Conservation (phyloP, 1,139 yeast species). For the Hyphopichia wangnamkhiaoensis region DNA sequence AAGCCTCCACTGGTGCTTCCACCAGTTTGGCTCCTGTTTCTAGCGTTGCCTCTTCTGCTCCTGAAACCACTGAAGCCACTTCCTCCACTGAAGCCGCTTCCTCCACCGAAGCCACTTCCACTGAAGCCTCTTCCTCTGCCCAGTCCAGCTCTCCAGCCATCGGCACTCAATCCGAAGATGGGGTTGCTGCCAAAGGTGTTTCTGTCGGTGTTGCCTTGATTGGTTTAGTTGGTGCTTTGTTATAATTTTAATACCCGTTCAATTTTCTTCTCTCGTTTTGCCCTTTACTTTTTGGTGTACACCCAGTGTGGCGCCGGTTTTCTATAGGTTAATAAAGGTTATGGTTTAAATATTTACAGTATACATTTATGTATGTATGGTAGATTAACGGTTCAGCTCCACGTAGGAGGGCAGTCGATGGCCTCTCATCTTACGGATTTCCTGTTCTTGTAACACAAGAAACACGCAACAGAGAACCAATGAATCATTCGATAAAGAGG, state of each 20-base stretch:
- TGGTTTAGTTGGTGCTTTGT: conserved; percentile 52
- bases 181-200: conserved; percentile 34
- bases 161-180: conserved; percentile 16
- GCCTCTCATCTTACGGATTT: conserved; percentile 39
- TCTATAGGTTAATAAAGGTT: too few relatives aligned
- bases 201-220: conserved; percentile 45
- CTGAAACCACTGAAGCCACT: conserved; percentile 13
- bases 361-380: background rate
- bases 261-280: background rate
- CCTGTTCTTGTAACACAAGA: conserved; percentile 41
- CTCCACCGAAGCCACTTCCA: conserved; percentile 9
- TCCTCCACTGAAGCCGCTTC: conserved; percentile 15
- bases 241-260: conserved; percentile 21
- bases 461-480: conserved; percentile 30
- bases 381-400: too few relatives aligned
- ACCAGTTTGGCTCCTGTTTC: conserved; percentile 30
- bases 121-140: conserved; percentile 12
- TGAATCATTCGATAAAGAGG: too few relatives aligned
- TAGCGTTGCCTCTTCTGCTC: conserved; percentile 18
- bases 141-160: conserved; percentile 10
- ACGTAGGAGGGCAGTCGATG: conserved; percentile 25
- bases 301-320: too few relatives aligned
- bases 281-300: background rate
- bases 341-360: background rate
- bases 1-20: conserved; percentile 28